Conservation (phyloP, 805 yeast species). For the Candida orba region DNA sequence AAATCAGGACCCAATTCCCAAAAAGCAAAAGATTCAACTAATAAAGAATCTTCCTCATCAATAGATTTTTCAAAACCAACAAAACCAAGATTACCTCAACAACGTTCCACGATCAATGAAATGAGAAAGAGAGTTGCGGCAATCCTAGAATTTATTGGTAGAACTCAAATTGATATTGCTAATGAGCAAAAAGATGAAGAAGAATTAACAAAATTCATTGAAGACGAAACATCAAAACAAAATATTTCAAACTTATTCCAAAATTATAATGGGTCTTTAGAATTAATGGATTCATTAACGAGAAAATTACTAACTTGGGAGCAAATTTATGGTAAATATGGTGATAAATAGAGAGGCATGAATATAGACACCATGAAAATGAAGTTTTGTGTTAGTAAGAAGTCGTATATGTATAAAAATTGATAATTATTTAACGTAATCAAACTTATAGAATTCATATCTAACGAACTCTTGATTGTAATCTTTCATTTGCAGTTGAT, state of each 20-base stretch:
- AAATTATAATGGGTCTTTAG: constrained; percentile 52
- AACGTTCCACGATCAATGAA: constrained; percentile 67
- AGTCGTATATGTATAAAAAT: too few relatives aligned
- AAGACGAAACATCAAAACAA: constrained; percentile 31
- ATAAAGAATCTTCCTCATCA: constrained; percentile 23
- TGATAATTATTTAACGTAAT: too few relatives aligned
- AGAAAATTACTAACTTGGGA: constrained; percentile 74
- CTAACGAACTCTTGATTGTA: constrained; percentile 8
- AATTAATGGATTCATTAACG: constrained; percentile 66
- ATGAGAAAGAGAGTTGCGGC: constrained; percentile 86
- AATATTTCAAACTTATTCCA: constrained; percentile 37
- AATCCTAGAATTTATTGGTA: constrained; percentile 81
- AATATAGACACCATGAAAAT: too few relatives aligned
- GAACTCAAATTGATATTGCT: constrained; percentile 78
- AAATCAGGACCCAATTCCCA: constrained; percentile 6
- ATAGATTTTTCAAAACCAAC: constrained; percentile 62
- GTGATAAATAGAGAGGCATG: constrained; percentile 10
- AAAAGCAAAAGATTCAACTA: background rate
- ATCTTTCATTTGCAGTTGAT: constrained; percentile 8
- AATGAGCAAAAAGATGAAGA: constrained; percentile 60
- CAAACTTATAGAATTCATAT: background rate
- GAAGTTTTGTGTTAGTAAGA: too few relatives aligned
- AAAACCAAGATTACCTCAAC: constrained; percentile 77
- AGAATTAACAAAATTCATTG: constrained; percentile 39
- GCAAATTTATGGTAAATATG: constrained; percentile 41